Evolutionary conservation across 139 green algal genomes (phyloP).

Genomic region (Pleodorina starrii): DNA sequence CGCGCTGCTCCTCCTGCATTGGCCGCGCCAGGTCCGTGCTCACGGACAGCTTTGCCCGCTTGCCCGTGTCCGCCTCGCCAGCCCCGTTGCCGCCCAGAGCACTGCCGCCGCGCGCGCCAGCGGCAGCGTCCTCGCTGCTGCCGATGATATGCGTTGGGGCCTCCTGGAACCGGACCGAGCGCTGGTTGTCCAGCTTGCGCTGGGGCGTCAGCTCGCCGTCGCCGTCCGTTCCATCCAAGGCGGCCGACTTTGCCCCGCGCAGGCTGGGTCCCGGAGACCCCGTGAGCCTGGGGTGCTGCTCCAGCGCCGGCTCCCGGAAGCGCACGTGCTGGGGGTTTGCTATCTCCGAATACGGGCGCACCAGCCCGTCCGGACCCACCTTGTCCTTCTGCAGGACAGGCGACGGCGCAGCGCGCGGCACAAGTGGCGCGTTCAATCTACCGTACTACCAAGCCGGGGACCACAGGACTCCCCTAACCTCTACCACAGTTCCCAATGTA

Average conservation of each 20-base stretch:
- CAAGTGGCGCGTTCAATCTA: no score
- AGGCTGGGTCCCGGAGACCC: background rate
- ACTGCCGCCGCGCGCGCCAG: background rate
- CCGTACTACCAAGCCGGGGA: no score
- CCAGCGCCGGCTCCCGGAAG: background rate
- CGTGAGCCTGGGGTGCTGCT: background rate
- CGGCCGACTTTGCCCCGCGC: background rate
- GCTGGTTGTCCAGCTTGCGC: constrained; percentile 27
- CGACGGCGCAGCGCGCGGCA: no score
- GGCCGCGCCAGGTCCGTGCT: background rate
- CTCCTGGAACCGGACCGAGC: constrained; percentile 45
- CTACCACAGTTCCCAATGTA: no score
- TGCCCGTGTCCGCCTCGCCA: background rate
- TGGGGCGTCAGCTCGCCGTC: background rate
- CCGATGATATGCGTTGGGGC: constrained; percentile 32
- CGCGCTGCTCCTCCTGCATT: background rate
- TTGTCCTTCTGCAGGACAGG: constrained; percentile 36
- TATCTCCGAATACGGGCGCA: constrained; percentile 30
- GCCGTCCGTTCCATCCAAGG: background rate
- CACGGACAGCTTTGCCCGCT: constrained; percentile 46
- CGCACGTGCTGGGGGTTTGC: constrained; percentile 1
- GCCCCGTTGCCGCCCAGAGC: background rate
- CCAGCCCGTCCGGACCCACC: background rate
- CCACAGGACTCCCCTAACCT: no score
- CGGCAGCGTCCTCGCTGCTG: background rate